Conservation (phyloP, 257 asterid species). For the Ballota nigra region DNA sequence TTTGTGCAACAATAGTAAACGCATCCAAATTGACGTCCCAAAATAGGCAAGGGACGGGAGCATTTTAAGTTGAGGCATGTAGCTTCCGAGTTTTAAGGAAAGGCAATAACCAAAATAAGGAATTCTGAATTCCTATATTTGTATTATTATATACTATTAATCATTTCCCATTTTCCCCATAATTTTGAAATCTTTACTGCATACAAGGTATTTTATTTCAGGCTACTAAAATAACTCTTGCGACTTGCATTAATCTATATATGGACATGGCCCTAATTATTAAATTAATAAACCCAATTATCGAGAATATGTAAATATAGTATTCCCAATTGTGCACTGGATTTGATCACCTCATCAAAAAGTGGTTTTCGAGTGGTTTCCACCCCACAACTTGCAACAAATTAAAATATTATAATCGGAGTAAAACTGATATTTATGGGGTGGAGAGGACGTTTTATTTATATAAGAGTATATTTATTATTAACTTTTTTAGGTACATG, state of each 20-base stretch:
- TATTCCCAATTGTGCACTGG: constrained; percentile 16
- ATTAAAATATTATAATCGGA: neutral
- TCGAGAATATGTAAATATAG: neutral
- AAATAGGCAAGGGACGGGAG: neutral
- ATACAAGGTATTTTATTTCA: neutral
- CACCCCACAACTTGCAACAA: constrained; percentile 37
- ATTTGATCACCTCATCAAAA: constrained; percentile 33
- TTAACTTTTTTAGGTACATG: neutral
- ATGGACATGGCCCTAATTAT: constrained; percentile 15
- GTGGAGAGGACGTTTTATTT: neutral
- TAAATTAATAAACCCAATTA: constrained; percentile 1
- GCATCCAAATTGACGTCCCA: neutral
- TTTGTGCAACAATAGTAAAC: neutral
- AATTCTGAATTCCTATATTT: neutral
- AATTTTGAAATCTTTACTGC: neutral
- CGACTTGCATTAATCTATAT: constrained; percentile 20
- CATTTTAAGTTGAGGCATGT: neutral
- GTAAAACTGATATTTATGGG: neutral
- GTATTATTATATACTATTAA: neutral
- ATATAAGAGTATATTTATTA: neutral
- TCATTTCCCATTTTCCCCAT: neutral
- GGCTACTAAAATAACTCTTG: constrained; percentile 13
- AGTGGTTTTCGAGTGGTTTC: constrained; percentile 34
- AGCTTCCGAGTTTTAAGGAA: constrained; percentile 6
- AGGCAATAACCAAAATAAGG: neutral